Percentiles rank a stretch among this genome's conserved stretches.
Conservation (phyloP, 495 filamentous ascomycete species). For the Penicillium tannophilum region DNA sequence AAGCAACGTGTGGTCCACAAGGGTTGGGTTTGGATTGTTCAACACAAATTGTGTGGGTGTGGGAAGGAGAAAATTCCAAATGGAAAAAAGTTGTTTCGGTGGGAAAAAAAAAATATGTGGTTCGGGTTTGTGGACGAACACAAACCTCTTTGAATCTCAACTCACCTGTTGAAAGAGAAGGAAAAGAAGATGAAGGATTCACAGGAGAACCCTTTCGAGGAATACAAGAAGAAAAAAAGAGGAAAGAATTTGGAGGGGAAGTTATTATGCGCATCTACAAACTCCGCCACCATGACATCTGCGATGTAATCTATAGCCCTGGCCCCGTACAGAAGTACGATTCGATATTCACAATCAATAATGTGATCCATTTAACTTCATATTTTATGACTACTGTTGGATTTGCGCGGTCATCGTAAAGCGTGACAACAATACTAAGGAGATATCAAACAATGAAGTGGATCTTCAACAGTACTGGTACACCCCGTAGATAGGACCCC, state of each 20-base stretch:
- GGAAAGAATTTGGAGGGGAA: conserved; percentile 1
- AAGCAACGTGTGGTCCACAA: conserved; percentile 28
- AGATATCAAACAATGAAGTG: neutral
- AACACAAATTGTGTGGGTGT: conserved; percentile 15
- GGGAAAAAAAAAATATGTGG: conserved; percentile 20
- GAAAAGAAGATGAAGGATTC: neutral
- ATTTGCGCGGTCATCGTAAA: no score
- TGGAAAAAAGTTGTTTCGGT: conserved; percentile 33
- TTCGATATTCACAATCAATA: neutral
- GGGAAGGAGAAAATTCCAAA: conserved; percentile 22
- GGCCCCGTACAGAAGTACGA: neutral
- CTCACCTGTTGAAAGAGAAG: neutral
- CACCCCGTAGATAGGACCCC: no score
- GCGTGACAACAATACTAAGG: neutral
- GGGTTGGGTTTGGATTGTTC: conserved; percentile 8
- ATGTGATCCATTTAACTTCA: no score
- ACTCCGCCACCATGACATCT: conserved; percentile 9
- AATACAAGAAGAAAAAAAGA: neutral
- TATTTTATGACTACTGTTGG: no score
- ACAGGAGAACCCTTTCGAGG: neutral
- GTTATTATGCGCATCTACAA: conserved; percentile 4
- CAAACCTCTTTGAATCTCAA: neutral
- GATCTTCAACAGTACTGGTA: neutral
- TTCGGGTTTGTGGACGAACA: conserved; percentile 2
- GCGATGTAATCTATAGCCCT: neutral